Base-by-base conservation (phyloP, 768 basidiomycete species). In the Lyophyllum atratum region DNA sequence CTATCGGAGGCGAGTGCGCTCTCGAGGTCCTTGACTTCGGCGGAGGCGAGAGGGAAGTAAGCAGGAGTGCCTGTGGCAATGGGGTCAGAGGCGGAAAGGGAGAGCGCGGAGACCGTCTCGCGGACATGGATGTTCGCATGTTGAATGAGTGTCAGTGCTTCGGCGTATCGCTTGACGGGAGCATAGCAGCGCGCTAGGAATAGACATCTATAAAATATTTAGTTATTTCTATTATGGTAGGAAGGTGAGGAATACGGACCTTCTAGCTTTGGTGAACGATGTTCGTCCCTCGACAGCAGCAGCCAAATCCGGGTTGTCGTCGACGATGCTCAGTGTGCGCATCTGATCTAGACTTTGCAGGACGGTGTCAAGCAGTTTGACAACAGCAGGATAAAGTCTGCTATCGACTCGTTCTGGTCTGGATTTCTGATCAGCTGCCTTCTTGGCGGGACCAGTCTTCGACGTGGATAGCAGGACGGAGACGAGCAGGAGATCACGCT, bases 271-370 rank as follows among this genome's bases (percentile, higher is more conserved):
- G 2, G 88, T 88, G 64, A 84, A 90, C 0, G 86, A 82, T 39
- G 89, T 71, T 25, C 93, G 77, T 2, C 85, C 88, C 42, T 97
- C 93, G 2, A 94, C 83, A 15, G 85, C 89, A 4, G 87, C 78
- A 0, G 87, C 83, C 4, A 97, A 80, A 60, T 94, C 92, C 0
- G 92, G 87, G 64, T 86, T 92, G 69, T 94, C 92, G 64, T 96
- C 93, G 14, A 96, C 91, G 37, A 94, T 83, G 51, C 85, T 90
- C 55, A 97, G 76, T 6, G 83, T 83, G 25, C 90, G 79, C 85
- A 96, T 90, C 70, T 93, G 92, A 52, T 85, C 84, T 44, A 97
- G 74, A 65, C 88, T 89, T 73, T 96, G 93, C 19, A 96, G 71
- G 28, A 93, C 81, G 2, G 90, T 88, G 70, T 97, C 95, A 42